A percentile compares a stretch with the other conserved stretches of the same genome.
These are phyloP conservation scores for Odonthalia washingtoniensis DNA, from an alignment of 31 red algal genomes.

Conservation along the genomic window DNA sequence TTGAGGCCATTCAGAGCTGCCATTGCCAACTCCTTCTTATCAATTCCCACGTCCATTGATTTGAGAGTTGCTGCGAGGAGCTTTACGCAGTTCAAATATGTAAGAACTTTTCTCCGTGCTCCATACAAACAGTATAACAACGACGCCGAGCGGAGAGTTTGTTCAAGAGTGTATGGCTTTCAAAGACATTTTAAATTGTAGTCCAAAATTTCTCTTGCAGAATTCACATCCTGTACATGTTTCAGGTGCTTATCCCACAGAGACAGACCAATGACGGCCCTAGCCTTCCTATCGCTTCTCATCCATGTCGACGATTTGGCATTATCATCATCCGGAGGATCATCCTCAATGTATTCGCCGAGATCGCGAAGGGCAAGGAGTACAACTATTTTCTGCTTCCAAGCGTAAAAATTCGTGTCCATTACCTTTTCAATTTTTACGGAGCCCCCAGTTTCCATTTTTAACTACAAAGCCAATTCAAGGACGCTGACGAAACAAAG, in stretches of 20 bases:
- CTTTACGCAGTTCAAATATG: conserved; percentile 6
- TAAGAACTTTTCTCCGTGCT: conserved; percentile 31
- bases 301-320: too few species aligned
- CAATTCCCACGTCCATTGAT: conserved; percentile 6
- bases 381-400: too few species aligned
- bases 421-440: too few species aligned
- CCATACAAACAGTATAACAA: conserved; percentile 33
- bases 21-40: neutral
- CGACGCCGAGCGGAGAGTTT: conserved; percentile 2
- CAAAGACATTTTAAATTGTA: neutral
- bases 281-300: conserved; percentile 23
- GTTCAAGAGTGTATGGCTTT: conserved; percentile 17
- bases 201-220: conserved; percentile 27
- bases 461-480: too few species aligned
- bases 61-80: neutral
- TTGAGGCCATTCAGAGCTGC: neutral
- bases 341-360: too few species aligned
- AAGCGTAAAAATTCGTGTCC: too few species aligned
- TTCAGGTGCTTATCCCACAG: conserved; percentile 38
- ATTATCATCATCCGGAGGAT: too few species aligned
- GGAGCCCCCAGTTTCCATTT: too few species aligned
- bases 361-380: too few species aligned
- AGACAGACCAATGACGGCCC: conserved; percentile 25
- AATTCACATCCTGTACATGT: conserved; percentile 12
- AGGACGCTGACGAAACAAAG: too few species aligned